A percentile compares a stretch with the other conserved stretches of the same genome.
phyloP scores from a whole-genome alignment of 2,329 filamentous ascomycete species.

The Pseudogymnoascus verrucosus region DNA sequence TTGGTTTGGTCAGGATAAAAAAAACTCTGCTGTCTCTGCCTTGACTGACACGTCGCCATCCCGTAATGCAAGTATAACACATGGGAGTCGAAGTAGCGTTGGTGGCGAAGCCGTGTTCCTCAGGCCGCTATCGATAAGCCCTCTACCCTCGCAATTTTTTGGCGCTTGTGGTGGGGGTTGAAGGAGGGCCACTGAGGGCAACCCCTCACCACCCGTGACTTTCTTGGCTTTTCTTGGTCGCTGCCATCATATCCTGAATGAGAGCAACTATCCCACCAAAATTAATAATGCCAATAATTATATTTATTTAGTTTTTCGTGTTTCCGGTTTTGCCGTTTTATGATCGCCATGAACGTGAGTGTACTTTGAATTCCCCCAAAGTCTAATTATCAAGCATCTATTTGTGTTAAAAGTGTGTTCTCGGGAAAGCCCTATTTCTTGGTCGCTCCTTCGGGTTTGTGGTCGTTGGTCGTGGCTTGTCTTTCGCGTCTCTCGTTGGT shows the following conservation, averaged over 20 bases:
- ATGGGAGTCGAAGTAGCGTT: background rate
- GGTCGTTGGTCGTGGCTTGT: background rate
- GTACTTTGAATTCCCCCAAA: background rate
- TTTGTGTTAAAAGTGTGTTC: background rate
- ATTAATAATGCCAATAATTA: slow-evolving; percentile 9
- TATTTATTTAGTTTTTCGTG: background rate
- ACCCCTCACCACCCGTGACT: slow-evolving; percentile 1
- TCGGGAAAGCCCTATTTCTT: slow-evolving; percentile 3
- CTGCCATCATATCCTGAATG: background rate
- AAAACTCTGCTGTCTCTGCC: background rate
- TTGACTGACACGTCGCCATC: background rate
- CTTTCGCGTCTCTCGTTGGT: background rate
- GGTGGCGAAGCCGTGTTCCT: background rate
- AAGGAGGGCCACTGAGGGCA: background rate
- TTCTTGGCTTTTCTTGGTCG: slow-evolving; percentile 5
- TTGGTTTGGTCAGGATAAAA: background rate
- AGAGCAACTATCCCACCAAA: background rate
- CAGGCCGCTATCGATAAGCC: slow-evolving; percentile 7
- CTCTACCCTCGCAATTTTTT: background rate
- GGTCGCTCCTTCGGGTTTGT: background rate
- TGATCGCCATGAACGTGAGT: background rate
- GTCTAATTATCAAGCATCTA: background rate
- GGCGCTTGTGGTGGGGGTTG: slow-evolving; percentile 7
- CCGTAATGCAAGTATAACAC: slow-evolving; percentile 1
- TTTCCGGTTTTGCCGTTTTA: background rate